Evolutionary conservation across 805 yeast genomes (phyloP).

Genomic region (Yarrowia sp.): DNA sequence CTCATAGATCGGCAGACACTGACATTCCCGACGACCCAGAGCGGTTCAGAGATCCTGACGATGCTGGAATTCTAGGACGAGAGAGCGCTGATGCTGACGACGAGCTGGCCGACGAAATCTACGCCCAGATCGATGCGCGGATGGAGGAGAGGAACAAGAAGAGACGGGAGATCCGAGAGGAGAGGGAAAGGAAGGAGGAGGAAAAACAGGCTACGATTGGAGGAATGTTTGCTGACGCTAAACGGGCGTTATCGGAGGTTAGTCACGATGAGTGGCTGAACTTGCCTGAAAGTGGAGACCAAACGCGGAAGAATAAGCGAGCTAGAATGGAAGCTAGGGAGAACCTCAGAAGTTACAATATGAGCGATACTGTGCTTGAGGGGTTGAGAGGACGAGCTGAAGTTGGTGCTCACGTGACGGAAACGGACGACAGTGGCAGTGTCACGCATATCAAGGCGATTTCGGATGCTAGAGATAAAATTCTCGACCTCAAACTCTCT

Average conservation of each 20-base stretch:
- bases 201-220: constrained; percentile 52
- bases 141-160: constrained; percentile 48
- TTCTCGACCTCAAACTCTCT: constrained; percentile 64
- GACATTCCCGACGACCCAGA: constrained; percentile 47
- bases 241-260: constrained; percentile 64
- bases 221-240: constrained; percentile 71
- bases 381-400: constrained; percentile 49
- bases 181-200: constrained; percentile 44
- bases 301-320: constrained; percentile 81
- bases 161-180: constrained; percentile 46
- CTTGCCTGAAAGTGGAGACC: constrained; percentile 87
- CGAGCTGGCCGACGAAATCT: constrained; percentile 78
- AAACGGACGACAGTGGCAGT: constrained; percentile 43
- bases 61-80: constrained; percentile 48
- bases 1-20: constrained; percentile 50
- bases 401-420: constrained; percentile 44
- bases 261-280: constrained; percentile 78
- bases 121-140: constrained; percentile 68
- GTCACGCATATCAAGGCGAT: constrained; percentile 60
- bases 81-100: constrained; percentile 60
- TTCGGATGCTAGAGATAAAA: constrained; percentile 67
- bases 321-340: constrained; percentile 65
- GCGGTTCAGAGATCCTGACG: constrained; percentile 47
- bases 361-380: constrained; percentile 71
- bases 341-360: constrained; percentile 77